Evolutionary conservation across 139 green algal genomes (phyloP), one percentile per base, ranked within the genome.

Genomic region (Deuterostichococcus epilithicus): DNA sequence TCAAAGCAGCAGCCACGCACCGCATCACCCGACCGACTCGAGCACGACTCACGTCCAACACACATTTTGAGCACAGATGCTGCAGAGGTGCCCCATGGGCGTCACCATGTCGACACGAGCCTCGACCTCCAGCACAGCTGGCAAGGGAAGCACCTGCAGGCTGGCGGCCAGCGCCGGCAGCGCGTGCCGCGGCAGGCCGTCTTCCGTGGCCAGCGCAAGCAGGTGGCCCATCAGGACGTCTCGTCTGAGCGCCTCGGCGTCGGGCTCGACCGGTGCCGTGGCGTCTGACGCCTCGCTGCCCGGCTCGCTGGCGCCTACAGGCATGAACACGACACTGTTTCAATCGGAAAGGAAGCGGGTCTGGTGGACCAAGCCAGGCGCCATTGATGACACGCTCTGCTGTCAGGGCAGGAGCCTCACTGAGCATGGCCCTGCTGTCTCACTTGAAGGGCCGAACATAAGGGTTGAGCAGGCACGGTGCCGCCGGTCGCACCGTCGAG

Each of bases 221-320:
- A 94, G 78, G 73, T 93, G 85, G 0, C 89, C 90, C 36, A 91
- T 67, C 68, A 95, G 78, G 67, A 94, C 60, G 72, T 95, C 88
- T 30, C 74, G 77, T 39, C 74, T 80, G 32, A 87, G 82, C 58
- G 30, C 70, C 32, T 77, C 70, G 23, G 63, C 45, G 10, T 70
- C 67, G 13, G 52, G 68, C 30, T 80, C 81, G 3, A 38, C 13
- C 33, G 8, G 26, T 42, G 80, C 69, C 10, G 42, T 74, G 2
- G 42, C 65, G 10, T 74, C 69, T 0, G 79, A 80, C 4, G 38
- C 38, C 38, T 45, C 42, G 45, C 18, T 67, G 18, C n/a, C 74
- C 30, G 42, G 66, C 30, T 38, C 13, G 1, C 8, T 52, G n/a
- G 26, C 58, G 69, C 59, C 68, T 30, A 5, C 1, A 26, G 20